phyloP scores from a whole-genome alignment of 2,329 filamentous ascomycete species.

The Microdochium trichocladiopsis region DNA sequence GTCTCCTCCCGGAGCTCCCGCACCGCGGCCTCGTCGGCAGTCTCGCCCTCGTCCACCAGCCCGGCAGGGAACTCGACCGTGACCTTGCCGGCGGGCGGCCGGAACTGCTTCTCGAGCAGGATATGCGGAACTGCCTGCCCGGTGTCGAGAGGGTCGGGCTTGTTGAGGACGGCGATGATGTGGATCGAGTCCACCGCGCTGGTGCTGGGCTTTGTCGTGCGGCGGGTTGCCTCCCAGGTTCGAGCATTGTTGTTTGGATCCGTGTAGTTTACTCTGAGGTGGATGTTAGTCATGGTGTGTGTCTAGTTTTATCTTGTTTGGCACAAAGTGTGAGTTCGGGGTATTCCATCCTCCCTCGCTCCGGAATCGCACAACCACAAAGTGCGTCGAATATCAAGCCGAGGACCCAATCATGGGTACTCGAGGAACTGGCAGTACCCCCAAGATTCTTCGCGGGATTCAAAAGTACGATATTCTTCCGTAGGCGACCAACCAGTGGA shows the following conservation, averaged over 20 bases:
- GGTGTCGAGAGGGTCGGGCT: neutral
- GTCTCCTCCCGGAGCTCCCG: conserved; percentile 30
- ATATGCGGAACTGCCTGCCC: conserved; percentile 14
- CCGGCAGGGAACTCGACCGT: conserved; percentile 30
- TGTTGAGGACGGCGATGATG: conserved; percentile 16
- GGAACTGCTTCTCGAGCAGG: conserved; percentile 30
- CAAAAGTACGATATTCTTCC: too few species aligned
- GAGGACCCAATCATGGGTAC: too few species aligned
- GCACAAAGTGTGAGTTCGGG: neutral
- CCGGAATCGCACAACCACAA: too few species aligned
- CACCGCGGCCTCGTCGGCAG: conserved; percentile 26
- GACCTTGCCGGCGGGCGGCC: conserved; percentile 27
- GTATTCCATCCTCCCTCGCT: too few species aligned
- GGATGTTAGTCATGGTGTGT: neutral
- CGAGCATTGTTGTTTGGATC: conserved; percentile 17
- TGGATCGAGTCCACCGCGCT: conserved; percentile 20
- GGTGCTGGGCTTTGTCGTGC: conserved; percentile 15
- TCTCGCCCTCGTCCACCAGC: conserved; percentile 28
- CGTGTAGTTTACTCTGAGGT: conserved; percentile 11
- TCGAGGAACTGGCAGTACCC: too few species aligned
- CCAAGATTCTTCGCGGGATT: too few species aligned
- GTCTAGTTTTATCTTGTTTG: neutral
- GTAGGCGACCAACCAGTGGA: too few species aligned
- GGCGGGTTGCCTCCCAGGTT: conserved; percentile 19
- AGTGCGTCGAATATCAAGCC: too few species aligned